Base-by-base conservation (phyloP, 2,329 filamentous ascomycete species). In the Helicocarpus griseus region DNA sequence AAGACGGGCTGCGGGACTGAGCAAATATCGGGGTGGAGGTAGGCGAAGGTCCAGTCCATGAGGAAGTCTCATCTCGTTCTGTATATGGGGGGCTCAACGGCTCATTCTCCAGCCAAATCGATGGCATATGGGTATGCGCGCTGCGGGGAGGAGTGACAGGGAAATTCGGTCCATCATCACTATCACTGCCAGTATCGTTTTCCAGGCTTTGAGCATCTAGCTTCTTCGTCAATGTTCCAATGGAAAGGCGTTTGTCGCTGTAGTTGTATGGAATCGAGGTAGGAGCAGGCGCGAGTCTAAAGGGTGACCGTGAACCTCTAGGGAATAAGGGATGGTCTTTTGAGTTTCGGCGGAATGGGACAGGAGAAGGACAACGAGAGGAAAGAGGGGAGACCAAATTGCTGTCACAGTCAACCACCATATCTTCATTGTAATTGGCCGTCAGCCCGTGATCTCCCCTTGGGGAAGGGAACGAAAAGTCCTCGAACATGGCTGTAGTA, bases 201-300 rank as follows among this genome's bases (percentile, higher is more conserved):
- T 66, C 58, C 13, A 72, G 62, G 3, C 64, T 65, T 51, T 72
- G 69, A 52, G 69, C 68, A 53, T 70, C 63, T 4, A 72, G 55
- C 59, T 69, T 69, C 48, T 65, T 62, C 5, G 69, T 71, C 50
- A 72, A 54, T 1, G 66, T 67, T 46, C 63, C 61, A 48, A 72
- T 70, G 5, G 69, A 72, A 17, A 72, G 63, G 14, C 58, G 59
- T 36, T 65, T 63, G 29, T 63, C 58, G 38, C 67, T 63, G 54
- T 71, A 69, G 40, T 38, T 73, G 66, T 68, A 70, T 65, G 59
- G 72, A 57, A 56, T 76, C 36, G 60, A 75, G 14, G 69, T 71
- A 8, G 69, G 70, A 19, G 68, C 66, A n/a, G 65, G 67, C 21
- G 61, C 61, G 35, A 64, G 64, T 40, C 63, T 66, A 54, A 63